These are phyloP conservation scores for Dalbergia cultrata DNA, from an alignment of 306 rosid genomes.

Conservation along the genomic window DNA sequence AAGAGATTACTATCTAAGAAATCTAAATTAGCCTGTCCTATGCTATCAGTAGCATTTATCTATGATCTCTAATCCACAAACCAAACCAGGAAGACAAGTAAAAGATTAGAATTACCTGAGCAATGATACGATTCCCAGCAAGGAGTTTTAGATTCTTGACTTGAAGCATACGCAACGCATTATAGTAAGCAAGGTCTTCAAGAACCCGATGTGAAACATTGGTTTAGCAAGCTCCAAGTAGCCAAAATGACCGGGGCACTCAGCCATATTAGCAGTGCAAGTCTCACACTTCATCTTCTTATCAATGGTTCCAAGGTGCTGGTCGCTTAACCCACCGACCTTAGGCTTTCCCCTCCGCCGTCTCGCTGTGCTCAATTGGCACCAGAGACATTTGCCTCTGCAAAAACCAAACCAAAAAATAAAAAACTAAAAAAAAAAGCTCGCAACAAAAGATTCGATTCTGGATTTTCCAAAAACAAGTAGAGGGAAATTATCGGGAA, in stretches of 20 bases:
- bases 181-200: constrained; percentile 81
- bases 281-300: constrained; percentile 95
- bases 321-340: constrained; percentile 88
- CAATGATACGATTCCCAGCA: constrained; percentile 87
- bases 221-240: constrained; percentile 98
- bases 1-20: constrained; percentile 17
- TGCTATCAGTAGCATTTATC: not conserved
- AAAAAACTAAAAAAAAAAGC: constrained; percentile 5
- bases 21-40: not conserved
- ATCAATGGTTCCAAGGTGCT: constrained; percentile 93
- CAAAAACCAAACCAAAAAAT: not conserved
- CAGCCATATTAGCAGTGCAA: constrained; percentile 96
- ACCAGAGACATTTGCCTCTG: constrained; percentile 99
- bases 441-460: not conserved
- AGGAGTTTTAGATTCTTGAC: constrained; percentile 93
- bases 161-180: constrained; percentile 97
- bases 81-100: constrained; percentile 4
- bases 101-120: constrained; percentile 67
- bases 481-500: not conserved
- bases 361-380: constrained; percentile 93
- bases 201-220: constrained; percentile 94
- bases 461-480: not conserved
- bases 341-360: constrained; percentile 94
- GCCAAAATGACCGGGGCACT: constrained; percentile 98
- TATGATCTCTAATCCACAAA: not conserved